Percentiles rank a stretch among this genome's conserved stretches.
Evolutionary conservation across 2,329 filamentous ascomycete genomes (phyloP).

Genomic region (Cadophora gregata): DNA sequence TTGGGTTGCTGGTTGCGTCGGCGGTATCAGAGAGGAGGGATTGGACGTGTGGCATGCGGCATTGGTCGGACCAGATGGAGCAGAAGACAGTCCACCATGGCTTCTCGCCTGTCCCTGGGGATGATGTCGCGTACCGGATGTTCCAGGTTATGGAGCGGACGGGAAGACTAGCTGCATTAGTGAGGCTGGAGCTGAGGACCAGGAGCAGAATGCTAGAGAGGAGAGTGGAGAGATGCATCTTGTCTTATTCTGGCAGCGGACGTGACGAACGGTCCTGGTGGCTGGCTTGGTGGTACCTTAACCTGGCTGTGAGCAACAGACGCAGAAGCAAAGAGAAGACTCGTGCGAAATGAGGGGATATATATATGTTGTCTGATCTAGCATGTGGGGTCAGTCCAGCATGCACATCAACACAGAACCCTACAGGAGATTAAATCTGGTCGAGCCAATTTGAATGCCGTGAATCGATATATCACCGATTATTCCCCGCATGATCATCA

Average conservation of each 20-base stretch:
- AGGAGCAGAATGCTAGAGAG: not conserved
- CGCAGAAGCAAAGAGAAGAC: not conserved
- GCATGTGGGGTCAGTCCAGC: constrained; percentile 1
- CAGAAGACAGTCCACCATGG: constrained; percentile 13
- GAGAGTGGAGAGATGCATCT: not conserved
- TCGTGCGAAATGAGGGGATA: not conserved
- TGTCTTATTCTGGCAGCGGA: not conserved
- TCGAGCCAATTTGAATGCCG: not conserved
- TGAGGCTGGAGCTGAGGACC: not conserved
- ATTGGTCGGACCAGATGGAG: not conserved
- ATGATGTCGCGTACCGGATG: constrained; percentile 6
- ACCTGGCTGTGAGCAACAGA: not conserved
- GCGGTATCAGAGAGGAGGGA: not conserved
- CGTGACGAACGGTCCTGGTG: not conserved
- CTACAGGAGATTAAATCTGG: not conserved
- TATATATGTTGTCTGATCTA: not conserved
- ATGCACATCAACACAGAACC: too few species aligned
- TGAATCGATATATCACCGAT: not conserved
- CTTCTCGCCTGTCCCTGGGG: not conserved
- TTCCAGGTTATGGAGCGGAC: constrained; percentile 16
- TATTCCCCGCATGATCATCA: not conserved
- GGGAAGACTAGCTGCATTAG: not conserved
- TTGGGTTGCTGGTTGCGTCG: not conserved
- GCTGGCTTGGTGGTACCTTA: too few species aligned
- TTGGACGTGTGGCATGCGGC: constrained; percentile 13